These are phyloP conservation scores for Lagerstroemia speciosa DNA, from an alignment of 345 rosid genomes.

Conservation along the genomic window DNA sequence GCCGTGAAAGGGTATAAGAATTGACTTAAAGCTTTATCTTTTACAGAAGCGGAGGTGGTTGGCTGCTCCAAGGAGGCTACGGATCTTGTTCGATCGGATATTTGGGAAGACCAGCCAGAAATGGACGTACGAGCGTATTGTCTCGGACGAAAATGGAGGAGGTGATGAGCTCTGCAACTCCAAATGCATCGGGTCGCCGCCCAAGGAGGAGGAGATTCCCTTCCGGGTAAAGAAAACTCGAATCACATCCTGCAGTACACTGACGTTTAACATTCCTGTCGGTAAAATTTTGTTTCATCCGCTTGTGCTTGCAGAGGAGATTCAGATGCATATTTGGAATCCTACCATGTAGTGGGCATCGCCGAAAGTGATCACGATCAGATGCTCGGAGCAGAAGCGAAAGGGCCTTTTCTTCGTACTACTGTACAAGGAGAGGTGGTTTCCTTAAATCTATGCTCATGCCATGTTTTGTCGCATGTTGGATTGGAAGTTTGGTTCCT, in stretches of 20 bases:
- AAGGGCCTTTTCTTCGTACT: not conserved
- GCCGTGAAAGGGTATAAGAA: not conserved
- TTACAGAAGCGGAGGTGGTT: conserved; percentile 21
- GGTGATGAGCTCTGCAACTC: conserved; percentile 2
- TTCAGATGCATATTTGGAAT: conserved; percentile 21
- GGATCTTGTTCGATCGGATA: conserved; percentile 11
- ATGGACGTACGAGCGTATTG: conserved; percentile 19
- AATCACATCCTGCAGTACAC: not conserved
- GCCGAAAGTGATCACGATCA: conserved; percentile 7
- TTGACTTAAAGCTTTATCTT: not conserved
- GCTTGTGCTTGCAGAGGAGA: conserved; percentile 24
- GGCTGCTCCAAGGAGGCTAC: conserved; percentile 5
- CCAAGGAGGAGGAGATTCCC: not conserved
- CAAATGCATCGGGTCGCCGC: not conserved
- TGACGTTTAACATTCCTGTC: not conserved
- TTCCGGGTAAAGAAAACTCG: conserved; percentile 12
- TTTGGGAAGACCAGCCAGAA: conserved; percentile 8
- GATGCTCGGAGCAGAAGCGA: not conserved
- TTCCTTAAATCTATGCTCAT: not conserved
- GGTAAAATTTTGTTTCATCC: not conserved
- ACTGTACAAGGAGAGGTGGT: not conserved
- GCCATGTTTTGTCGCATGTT: not conserved
- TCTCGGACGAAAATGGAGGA: conserved; percentile 7
- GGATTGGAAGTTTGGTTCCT: not conserved
- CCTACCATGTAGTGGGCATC: conserved; percentile 18